Percentiles rank a stretch among this genome's conserved stretches.
Conservation (phyloP, 768 basidiomycete species). For the Phylloporus arenicola region DNA sequence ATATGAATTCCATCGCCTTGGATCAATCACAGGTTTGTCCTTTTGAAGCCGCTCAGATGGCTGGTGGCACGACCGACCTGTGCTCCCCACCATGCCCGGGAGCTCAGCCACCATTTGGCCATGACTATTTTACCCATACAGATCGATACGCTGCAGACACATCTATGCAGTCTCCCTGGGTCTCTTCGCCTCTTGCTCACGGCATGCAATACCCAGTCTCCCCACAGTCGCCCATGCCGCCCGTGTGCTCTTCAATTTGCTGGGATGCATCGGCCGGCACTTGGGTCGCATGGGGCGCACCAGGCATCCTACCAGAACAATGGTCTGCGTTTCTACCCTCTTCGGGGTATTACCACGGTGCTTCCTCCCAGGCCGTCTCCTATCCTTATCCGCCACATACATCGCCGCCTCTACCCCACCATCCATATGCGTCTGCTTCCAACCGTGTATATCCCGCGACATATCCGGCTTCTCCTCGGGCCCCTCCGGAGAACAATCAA, state of each 20-base stretch:
- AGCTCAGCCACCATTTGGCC: conserved; percentile 21
- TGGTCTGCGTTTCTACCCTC: conserved; percentile 28
- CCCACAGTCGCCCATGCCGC: conserved; percentile 24
- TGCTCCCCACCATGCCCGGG: conserved; percentile 17
- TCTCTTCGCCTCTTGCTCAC: conserved; percentile 23
- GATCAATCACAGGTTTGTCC: conserved; percentile 23
- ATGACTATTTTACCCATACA: conserved; percentile 25
- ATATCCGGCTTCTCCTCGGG: conserved; percentile 26
- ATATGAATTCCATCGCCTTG: conserved; percentile 16
- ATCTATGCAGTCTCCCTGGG: conserved; percentile 24
- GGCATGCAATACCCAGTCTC: conserved; percentile 26
- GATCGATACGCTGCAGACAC: conserved; percentile 20
- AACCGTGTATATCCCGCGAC: conserved; percentile 18
- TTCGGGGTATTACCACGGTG: conserved; percentile 24
- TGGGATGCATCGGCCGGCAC: conserved; percentile 28
- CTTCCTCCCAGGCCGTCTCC: conserved; percentile 16
- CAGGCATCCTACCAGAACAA: conserved; percentile 23
- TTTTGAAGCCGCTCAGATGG: conserved; percentile 14
- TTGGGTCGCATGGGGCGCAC: conserved; percentile 29
- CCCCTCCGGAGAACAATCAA: conserved; percentile 43
- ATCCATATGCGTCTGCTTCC: conserved; percentile 14
- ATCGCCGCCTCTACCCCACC: conserved; percentile 19
- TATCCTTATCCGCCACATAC: conserved; percentile 28
- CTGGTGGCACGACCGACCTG: conserved; percentile 23
- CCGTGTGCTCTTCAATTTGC: conserved; percentile 24